phyloP scores from a whole-genome alignment of 2,329 filamentous ascomycete genomes.

The Claviceps sp. region DNA sequence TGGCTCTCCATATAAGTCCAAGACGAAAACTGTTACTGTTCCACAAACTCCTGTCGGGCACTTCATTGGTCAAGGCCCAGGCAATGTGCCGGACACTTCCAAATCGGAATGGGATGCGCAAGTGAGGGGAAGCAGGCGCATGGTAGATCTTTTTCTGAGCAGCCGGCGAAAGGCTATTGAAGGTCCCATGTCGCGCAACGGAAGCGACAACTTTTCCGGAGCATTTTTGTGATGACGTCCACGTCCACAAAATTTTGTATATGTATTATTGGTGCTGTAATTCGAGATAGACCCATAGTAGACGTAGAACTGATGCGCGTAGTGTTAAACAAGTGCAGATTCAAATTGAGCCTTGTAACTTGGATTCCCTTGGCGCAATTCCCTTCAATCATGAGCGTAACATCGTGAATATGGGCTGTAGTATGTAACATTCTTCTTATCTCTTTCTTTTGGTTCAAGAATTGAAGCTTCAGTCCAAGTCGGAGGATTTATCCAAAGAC shows the following conservation, averaged over 20 bases:
- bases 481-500: not conserved
- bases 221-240: constrained; percentile 17
- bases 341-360: too few relatives aligned
- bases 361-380: too few relatives aligned
- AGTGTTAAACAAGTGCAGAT: too few relatives aligned
- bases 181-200: constrained; percentile 16
- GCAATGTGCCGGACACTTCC: not conserved
- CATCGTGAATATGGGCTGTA: too few relatives aligned
- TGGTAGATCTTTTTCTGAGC: constrained; percentile 42
- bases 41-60: constrained; percentile 2
- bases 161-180: constrained; percentile 30
- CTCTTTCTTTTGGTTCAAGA: too few relatives aligned
- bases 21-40: not conserved
- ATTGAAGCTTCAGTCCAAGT: not conserved
- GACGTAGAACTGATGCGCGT: not conserved
- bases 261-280: constrained; percentile 1
- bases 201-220: constrained; percentile 14
- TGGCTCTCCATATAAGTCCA: constrained; percentile 9
- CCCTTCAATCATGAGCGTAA: too few relatives aligned
- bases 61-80: not conserved
- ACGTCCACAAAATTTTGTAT: not conserved
- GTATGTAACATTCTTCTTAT: too few relatives aligned
- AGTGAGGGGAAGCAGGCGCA: constrained; percentile 31
- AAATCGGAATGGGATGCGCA: constrained; percentile 17
- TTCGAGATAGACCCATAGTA: not conserved